phyloP scores from a whole-genome alignment of 1,284 basidiomycete species.

The Trametes versicolor region DNA sequence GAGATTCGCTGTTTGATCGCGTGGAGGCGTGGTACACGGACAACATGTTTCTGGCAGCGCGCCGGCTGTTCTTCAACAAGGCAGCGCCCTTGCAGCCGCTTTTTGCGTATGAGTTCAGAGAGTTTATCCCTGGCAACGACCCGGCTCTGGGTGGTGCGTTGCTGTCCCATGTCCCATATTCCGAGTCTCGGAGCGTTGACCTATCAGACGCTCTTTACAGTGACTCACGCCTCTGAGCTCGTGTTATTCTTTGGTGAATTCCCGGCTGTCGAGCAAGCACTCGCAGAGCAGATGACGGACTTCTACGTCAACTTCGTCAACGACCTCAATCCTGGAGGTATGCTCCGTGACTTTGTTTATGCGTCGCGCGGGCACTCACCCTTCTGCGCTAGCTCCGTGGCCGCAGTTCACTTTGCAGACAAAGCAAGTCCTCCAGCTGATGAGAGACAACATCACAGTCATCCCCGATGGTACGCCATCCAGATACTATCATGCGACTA shows the following conservation, averaged over 20 bases:
- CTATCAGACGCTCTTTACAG: constrained; percentile 39
- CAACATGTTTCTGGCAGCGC: constrained; percentile 60
- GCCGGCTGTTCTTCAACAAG: constrained; percentile 59
- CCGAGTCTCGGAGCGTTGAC: not conserved
- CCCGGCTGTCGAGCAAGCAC: constrained; percentile 53
- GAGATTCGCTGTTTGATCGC: constrained; percentile 66
- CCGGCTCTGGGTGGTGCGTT: constrained; percentile 51
- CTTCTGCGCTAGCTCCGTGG: constrained; percentile 51
- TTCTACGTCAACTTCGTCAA: constrained; percentile 64
- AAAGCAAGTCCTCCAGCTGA: constrained; percentile 55
- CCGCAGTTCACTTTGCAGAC: constrained; percentile 49
- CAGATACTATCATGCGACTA: not conserved
- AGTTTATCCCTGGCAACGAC: constrained; percentile 61
- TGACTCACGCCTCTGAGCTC: constrained; percentile 62
- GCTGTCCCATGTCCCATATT: not conserved
- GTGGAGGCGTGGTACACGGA: constrained; percentile 65
- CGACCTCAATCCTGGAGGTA: constrained; percentile 64
- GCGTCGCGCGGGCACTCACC: not conserved
- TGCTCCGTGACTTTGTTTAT: constrained; percentile 21
- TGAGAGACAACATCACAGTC: constrained; percentile 58
- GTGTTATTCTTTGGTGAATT: constrained; percentile 57
- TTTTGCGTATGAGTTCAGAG: constrained; percentile 64
- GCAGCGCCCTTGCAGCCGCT: constrained; percentile 57
- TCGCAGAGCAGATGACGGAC: constrained; percentile 58
- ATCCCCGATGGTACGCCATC: constrained; percentile 57